A percentile compares a stretch with the other conserved stretches of the same genome.
Conservation (phyloP, 2,329 filamentous ascomycete species). For the Nothophoma quercina region DNA sequence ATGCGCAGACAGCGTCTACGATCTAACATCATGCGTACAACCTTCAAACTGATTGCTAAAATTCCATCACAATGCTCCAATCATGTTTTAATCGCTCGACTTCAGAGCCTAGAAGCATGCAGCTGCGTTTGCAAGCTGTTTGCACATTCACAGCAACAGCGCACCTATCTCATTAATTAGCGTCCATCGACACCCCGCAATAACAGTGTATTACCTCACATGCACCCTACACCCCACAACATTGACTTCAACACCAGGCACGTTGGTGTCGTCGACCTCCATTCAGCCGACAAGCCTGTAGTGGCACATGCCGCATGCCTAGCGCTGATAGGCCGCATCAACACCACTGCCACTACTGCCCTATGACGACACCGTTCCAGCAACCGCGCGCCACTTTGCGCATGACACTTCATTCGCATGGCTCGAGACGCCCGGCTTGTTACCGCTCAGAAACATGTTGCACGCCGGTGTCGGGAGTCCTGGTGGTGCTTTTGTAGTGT, state of each 20-base stretch:
- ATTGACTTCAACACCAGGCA: background rate
- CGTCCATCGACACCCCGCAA: background rate
- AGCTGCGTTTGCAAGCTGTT: background rate
- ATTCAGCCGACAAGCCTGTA: background rate
- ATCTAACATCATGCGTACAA: background rate
- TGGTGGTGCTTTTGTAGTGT: background rate
- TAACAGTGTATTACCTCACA: background rate
- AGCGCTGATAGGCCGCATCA: slow-evolving; percentile 12
- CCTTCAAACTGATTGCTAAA: too few species aligned
- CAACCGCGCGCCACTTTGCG: slow-evolving; percentile 6
- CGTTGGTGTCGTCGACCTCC: background rate
- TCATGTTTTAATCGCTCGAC: too few species aligned
- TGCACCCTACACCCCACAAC: background rate
- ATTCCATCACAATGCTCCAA: too few species aligned
- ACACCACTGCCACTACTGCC: slow-evolving; percentile 3
- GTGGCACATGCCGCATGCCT: slow-evolving; percentile 1
- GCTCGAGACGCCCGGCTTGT: background rate
- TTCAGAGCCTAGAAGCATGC: too few species aligned
- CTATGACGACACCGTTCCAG: slow-evolving; percentile 11
- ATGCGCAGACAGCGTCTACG: too few species aligned
- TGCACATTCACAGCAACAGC: background rate
- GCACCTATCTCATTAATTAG: background rate
- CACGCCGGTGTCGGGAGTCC: background rate
- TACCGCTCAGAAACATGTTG: background rate
- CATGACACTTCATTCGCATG: background rate